phyloP scores from a whole-genome alignment of 129 eudicot species.

The Centella asiatica region DNA sequence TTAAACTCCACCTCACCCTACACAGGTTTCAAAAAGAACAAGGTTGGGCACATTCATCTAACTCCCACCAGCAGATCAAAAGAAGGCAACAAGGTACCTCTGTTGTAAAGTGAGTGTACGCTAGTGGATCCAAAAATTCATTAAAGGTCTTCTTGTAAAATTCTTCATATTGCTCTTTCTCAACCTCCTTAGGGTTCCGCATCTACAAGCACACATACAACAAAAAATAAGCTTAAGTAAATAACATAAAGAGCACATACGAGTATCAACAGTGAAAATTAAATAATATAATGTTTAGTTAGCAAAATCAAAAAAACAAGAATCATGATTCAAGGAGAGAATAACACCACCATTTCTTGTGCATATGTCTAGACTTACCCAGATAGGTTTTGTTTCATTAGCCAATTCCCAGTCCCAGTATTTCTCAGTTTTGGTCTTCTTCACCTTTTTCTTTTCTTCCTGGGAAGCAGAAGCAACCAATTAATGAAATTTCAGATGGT shows the following conservation, averaged over 20 bases:
- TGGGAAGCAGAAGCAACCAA: slow-evolving; percentile 22
- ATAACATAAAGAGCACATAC: not conserved
- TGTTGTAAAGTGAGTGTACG: slow-evolving; percentile 79
- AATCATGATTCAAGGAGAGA: no score
- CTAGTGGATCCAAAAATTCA: slow-evolving; percentile 81
- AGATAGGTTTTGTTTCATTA: slow-evolving; percentile 91
- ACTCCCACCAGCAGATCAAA: not conserved
- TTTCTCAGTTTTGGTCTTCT: slow-evolving; percentile 81
- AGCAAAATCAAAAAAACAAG: no score
- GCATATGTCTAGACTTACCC: slow-evolving; percentile 43
- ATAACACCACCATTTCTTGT: not conserved
- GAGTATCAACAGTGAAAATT: not conserved
- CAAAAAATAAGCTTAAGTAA: not conserved
- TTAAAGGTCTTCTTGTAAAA: slow-evolving; percentile 88
- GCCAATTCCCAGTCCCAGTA: slow-evolving; percentile 99
- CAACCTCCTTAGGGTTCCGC: slow-evolving; percentile 82
- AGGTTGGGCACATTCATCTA: no score
- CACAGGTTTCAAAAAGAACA: slow-evolving; percentile 5
- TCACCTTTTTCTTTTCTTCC: slow-evolving; percentile 74
- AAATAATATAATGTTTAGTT: no score
- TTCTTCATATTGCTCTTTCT: slow-evolving; percentile 78
- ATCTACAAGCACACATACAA: slow-evolving; percentile 34
- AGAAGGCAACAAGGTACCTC: slow-evolving; percentile 45
- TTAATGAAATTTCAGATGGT: not conserved
- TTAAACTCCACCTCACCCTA: slow-evolving; percentile 98